phyloP scores from a whole-genome alignment of 1,284 basidiomycete species.

The Irpex sp. region DNA sequence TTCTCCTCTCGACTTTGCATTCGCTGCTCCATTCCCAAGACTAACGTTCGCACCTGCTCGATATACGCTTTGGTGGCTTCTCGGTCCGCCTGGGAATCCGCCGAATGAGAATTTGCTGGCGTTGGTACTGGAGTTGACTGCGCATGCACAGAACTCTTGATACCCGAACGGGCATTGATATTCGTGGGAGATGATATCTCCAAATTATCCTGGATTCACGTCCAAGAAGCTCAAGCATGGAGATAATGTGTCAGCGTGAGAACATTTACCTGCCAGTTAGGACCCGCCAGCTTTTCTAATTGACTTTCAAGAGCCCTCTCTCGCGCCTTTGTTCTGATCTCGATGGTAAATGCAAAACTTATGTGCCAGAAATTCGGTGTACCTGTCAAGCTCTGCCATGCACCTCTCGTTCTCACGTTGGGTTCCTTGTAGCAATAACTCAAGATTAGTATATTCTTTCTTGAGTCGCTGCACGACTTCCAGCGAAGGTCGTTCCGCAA shows the following conservation, averaged over 20 bases:
- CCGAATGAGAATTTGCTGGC: not conserved
- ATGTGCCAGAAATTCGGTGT: not conserved
- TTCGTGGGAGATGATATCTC: slow-evolving; percentile 40
- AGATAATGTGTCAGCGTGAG: not conserved
- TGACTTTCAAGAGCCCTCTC: slow-evolving; percentile 73
- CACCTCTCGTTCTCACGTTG: slow-evolving; percentile 76
- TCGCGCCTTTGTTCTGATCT: slow-evolving; percentile 44
- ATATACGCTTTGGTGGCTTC: slow-evolving; percentile 51
- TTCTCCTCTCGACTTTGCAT: slow-evolving; percentile 62
- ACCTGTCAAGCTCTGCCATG: slow-evolving; percentile 74
- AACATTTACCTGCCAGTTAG: slow-evolving; percentile 65
- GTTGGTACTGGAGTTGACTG: slow-evolving; percentile 4
- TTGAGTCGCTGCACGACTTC: slow-evolving; percentile 60
- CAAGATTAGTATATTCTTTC: slow-evolving; percentile 68
- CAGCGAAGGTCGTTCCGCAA: slow-evolving; percentile 59
- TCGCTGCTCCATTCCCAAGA: slow-evolving; percentile 76
- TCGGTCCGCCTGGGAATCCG: slow-evolving; percentile 11
- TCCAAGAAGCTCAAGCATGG: not conserved
- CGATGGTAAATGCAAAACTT: not conserved
- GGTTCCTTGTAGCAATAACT: slow-evolving; percentile 68
- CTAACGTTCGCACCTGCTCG: slow-evolving; percentile 65
- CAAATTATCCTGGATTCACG: slow-evolving; percentile 36
- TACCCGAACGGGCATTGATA: slow-evolving; percentile 21
- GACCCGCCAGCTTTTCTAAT: slow-evolving; percentile 61
- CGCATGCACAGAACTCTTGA: slow-evolving; percentile 13